phyloP scores from a whole-genome alignment of 306 rosid genomes.

The Astragalus glycyphyllos region DNA sequence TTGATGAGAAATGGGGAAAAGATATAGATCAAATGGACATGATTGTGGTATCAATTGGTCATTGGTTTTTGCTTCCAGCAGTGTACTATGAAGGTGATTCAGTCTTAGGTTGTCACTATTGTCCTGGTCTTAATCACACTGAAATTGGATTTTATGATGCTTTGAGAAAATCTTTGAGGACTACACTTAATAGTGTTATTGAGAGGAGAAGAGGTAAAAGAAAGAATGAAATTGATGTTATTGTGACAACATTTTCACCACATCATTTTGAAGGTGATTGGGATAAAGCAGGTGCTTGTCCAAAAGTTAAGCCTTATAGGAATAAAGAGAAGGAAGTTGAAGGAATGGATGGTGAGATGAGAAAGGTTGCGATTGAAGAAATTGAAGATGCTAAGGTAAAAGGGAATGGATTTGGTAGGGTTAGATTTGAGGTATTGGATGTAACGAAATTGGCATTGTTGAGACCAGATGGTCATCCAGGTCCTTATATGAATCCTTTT shows the following conservation, averaged over 20 bases:
- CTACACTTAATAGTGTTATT: conserved; percentile 54
- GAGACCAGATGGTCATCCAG: conserved; percentile 97
- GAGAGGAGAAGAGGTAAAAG: conserved; percentile 51
- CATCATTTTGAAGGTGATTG: conserved; percentile 94
- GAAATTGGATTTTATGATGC: conserved; percentile 82
- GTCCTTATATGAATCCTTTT: conserved; percentile 82
- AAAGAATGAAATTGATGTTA: conserved; percentile 47
- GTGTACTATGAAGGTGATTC: conserved; percentile 67
- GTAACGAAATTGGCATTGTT: conserved; percentile 65
- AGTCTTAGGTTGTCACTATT: conserved; percentile 80
- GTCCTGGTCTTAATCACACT: conserved; percentile 76
- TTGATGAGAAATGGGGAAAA: conserved; percentile 71
- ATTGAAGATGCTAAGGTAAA: conserved; percentile 61
- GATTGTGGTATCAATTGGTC: conserved; percentile 80
- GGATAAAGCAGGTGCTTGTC: conserved; percentile 89
- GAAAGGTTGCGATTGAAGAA: conserved; percentile 72
- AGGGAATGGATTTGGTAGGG: conserved; percentile 37
- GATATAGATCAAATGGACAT: conserved; percentile 59
- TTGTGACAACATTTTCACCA: conserved; percentile 85
- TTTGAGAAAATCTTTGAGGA: conserved; percentile 64
- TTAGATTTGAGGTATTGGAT: conserved; percentile 68
- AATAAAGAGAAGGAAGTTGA: conserved; percentile 65
- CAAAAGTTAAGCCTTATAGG: conserved; percentile 62
- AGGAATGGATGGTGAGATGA: conserved; percentile 84
- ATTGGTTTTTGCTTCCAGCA: conserved; percentile 90